Percentiles rank a stretch among this genome's conserved stretches.
Conservation (phyloP, 495 filamentous ascomycete genomes). For the Trichoderma virens region DNA sequence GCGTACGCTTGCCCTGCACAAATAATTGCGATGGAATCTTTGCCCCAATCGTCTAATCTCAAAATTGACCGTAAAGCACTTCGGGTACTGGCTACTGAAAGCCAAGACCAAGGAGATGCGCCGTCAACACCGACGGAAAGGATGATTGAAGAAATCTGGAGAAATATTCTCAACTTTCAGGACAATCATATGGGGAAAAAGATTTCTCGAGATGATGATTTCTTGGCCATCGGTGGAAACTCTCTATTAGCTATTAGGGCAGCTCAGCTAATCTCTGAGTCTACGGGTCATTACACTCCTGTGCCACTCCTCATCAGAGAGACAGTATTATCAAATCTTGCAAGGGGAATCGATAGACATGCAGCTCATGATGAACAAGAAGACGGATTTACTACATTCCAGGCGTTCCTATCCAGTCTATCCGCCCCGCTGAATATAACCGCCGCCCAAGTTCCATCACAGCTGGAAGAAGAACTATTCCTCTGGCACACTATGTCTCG, state of each 20-base stretch:
- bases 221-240: constrained; percentile 20
- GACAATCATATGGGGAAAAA: neutral
- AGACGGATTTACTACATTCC: neutral
- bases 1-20: constrained; percentile 17
- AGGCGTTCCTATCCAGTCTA: constrained; percentile 4
- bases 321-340: constrained; percentile 7
- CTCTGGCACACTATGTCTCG: constrained; percentile 1
- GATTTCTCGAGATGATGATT: constrained; percentile 15
- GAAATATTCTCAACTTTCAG: constrained; percentile 9
- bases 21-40: constrained; percentile 15
- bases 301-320: constrained; percentile 11
- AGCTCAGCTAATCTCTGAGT: constrained; percentile 11
- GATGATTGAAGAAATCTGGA: constrained; percentile 10
- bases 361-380: neutral
- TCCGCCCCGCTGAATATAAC: neutral
- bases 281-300: constrained; percentile 10
- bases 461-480: constrained; percentile 13
- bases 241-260: constrained; percentile 18
- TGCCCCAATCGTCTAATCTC: constrained; percentile 18
- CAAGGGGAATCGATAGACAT: constrained; percentile 10
- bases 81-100: neutral
- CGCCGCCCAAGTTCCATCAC: neutral
- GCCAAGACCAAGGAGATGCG: constrained; percentile 1
- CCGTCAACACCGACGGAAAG: neutral
- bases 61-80: constrained; percentile 22